Percentiles rank a stretch among this genome's conserved stretches.
phyloP scores from a whole-genome alignment of 129 eudicot genomes.

The Chrysanthemum lavandulifolium region DNA sequence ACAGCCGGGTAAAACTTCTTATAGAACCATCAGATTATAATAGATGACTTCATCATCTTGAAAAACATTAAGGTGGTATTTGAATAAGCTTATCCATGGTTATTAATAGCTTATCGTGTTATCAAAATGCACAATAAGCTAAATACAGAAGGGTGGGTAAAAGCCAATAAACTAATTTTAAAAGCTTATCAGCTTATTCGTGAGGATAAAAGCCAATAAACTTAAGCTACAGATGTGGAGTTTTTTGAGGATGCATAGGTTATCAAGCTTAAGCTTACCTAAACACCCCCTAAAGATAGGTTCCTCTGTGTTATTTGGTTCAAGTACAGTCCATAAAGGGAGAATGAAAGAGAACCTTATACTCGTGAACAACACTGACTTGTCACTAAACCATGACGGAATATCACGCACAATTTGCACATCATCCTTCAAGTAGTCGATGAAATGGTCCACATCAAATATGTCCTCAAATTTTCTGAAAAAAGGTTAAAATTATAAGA shows the following conservation, averaged over 20 bases:
- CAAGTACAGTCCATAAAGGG: conserved; percentile 6
- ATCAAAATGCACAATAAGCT: too few species aligned
- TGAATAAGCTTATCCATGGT: too few species aligned
- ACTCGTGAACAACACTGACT: conserved; percentile 77
- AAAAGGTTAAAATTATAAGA: conserved; percentile 6
- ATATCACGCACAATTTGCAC: conserved; percentile 94
- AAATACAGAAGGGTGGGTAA: too few species aligned
- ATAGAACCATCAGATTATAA: too few species aligned
- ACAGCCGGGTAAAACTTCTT: too few species aligned
- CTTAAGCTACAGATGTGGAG: too few species aligned
- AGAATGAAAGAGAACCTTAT: conserved; percentile 57
- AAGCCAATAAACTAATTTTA: too few species aligned
- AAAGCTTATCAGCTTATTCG: too few species aligned
- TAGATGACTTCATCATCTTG: neutral
- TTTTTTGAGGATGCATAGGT: too few species aligned
- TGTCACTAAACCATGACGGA: conserved; percentile 96
- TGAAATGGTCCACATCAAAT: conserved; percentile 97
- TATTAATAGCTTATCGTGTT: too few species aligned
- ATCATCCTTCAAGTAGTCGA: conserved; percentile 95
- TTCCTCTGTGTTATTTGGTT: conserved; percentile 6
- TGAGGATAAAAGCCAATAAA: too few species aligned
- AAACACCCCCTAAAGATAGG: neutral
- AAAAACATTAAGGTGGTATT: neutral
- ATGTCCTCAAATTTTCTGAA: conserved; percentile 97
- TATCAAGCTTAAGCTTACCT: too few species aligned